Evolutionary conservation across 140 eudicot species (phyloP).

Genomic region (Eryngium alpinum): DNA sequence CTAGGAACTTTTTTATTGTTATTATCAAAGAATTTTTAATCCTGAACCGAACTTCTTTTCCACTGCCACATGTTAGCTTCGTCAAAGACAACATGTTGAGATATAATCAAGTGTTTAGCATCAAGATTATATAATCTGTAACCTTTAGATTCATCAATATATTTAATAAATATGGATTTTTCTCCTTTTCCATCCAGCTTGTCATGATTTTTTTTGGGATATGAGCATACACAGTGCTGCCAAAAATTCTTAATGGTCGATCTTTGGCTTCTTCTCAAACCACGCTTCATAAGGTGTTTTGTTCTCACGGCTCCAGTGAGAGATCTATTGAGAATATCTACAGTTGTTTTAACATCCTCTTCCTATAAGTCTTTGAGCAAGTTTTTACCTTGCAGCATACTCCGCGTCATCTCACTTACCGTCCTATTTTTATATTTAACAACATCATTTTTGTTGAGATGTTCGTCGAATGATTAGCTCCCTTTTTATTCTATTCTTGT

Average conservation of each 20-base stretch:
- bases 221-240: background rate
- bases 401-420: background rate
- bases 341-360: background rate
- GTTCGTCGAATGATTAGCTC: background rate
- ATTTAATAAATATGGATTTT: background rate
- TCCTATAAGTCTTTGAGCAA: background rate
- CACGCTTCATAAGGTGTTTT: background rate
- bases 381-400: background rate
- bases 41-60: too few species aligned
- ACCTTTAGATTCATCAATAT: background rate
- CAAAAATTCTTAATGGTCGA: background rate
- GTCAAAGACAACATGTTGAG: background rate
- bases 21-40: too few species aligned
- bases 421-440: background rate
- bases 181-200: background rate
- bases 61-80: background rate
- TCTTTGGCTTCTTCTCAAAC: background rate
- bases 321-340: background rate
- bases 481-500: slow-evolving; percentile 7
- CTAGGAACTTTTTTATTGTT: too few species aligned
- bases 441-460: background rate
- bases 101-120: background rate
- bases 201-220: background rate
- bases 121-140: background rate
- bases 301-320: background rate